Conservation (phyloP, 2,329 filamentous ascomycete genomes). For the Uncinocarpus reesii region DNA sequence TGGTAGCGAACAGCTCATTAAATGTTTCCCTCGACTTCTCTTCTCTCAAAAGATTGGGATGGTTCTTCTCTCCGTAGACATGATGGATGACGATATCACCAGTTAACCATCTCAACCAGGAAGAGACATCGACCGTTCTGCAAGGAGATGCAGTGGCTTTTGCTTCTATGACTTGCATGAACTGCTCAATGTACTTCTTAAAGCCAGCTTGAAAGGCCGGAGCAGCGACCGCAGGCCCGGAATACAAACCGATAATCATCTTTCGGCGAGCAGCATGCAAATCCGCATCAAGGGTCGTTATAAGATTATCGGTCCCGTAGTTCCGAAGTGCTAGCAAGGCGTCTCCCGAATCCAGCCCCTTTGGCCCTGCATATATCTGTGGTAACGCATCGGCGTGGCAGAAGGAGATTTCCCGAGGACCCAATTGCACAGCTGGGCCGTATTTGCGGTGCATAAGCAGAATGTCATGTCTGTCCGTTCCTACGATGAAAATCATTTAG, state of each 20-base stretch:
- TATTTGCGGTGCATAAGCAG: conserved; percentile 15
- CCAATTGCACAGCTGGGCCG: conserved; percentile 16
- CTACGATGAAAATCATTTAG: not conserved
- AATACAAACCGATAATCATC: conserved; percentile 14
- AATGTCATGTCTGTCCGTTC: not conserved
- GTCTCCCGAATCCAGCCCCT: conserved; percentile 12
- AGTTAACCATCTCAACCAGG: conserved; percentile 16
- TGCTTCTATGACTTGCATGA: conserved; percentile 13
- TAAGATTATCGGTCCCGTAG: conserved; percentile 17
- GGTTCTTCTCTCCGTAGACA: conserved; percentile 12
- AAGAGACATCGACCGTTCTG: conserved; percentile 15
- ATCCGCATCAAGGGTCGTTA: conserved; percentile 17
- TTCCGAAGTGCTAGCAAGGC: conserved; percentile 14
- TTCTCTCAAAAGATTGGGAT: conserved; percentile 13
- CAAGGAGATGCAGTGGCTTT: conserved; percentile 7
- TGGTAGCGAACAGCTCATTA: conserved; percentile 9
- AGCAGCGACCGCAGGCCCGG: conserved; percentile 12
- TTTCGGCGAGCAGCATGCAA: conserved; percentile 16
- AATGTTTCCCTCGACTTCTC: conserved; percentile 13
- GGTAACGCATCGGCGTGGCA: conserved; percentile 17
- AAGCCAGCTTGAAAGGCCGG: conserved; percentile 12
- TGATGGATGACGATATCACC: conserved; percentile 17
- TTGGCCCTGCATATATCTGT: conserved; percentile 17
- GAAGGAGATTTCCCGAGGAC: conserved; percentile 16
- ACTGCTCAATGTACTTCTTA: conserved; percentile 13